Percentiles rank a stretch among this genome's conserved stretches.
These are phyloP conservation scores for Gymnopus androsaceus DNA, from an alignment of 1,284 basidiomycete species.

Conservation along the genomic window DNA sequence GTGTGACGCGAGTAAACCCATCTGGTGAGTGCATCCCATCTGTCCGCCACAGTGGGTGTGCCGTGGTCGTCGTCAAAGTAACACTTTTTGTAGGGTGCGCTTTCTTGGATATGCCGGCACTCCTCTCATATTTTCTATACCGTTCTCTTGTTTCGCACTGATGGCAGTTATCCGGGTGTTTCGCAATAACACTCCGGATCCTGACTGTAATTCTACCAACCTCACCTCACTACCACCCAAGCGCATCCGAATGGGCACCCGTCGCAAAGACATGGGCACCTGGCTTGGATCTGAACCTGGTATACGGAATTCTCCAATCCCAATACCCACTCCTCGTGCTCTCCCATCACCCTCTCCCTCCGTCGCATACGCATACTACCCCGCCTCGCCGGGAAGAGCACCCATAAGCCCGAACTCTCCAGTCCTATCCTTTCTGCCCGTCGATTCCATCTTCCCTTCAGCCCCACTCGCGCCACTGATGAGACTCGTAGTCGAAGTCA, in stretches of 20 bases:
- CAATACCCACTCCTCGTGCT: constrained; percentile 23
- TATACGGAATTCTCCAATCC: constrained; percentile 7
- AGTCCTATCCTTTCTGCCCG: constrained; percentile 24
- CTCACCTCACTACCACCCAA: constrained; percentile 27
- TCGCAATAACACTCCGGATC: constrained; percentile 25
- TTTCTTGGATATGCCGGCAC: constrained; percentile 62
- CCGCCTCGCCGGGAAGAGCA: constrained; percentile 17
- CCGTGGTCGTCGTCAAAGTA: not conserved
- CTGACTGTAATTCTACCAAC: constrained; percentile 1
- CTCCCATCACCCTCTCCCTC: constrained; percentile 26
- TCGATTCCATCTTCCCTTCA: constrained; percentile 30
- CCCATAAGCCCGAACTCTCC: constrained; percentile 23
- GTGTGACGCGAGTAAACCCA: constrained; percentile 55
- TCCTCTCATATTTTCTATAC: constrained; percentile 52
- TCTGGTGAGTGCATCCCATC: constrained; percentile 49
- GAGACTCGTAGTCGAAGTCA: too few relatives aligned
- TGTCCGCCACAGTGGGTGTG: not conserved
- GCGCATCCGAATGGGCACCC: constrained; percentile 16
- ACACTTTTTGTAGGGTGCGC: constrained; percentile 47
- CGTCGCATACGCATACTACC: too few relatives aligned
- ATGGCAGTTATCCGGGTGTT: constrained; percentile 41
- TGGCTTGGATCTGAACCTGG: constrained; percentile 5
- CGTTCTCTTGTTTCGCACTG: constrained; percentile 51
- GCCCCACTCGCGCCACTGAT: constrained; percentile 12
- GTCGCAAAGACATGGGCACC: constrained; percentile 10